These are phyloP conservation scores for Mycena rebaudengoi DNA, from an alignment of 768 basidiomycete genomes.

Conservation along the genomic window DNA sequence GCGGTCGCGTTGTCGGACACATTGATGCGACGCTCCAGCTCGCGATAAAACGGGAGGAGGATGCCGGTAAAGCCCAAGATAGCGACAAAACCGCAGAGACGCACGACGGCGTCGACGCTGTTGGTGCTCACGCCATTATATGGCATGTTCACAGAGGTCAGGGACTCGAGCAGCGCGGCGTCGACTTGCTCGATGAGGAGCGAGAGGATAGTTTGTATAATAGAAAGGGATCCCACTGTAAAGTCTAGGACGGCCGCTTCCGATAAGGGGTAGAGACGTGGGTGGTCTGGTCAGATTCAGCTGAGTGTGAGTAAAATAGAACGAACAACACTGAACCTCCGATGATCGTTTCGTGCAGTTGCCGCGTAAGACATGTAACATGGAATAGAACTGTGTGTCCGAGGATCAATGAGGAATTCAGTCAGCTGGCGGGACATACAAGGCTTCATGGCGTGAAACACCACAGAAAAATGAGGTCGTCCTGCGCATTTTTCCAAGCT, in stretches of 20 bases:
- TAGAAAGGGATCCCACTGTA: conserved; percentile 3
- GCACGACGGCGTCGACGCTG: no score
- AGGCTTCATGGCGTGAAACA: neutral
- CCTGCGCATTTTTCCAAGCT: conserved; percentile 12
- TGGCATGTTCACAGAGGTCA: no score
- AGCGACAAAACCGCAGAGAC: no score
- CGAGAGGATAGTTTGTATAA: neutral
- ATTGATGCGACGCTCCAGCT: no score
- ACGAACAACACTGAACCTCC: conserved; percentile 1
- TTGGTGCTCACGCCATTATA: no score
- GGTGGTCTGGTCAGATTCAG: neutral
- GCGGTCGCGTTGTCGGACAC: no score
- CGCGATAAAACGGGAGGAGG: no score
- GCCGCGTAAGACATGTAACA: conserved; percentile 3
- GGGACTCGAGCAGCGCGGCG: no score
- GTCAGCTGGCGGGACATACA: conserved; percentile 5
- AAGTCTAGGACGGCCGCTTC: conserved; percentile 5
- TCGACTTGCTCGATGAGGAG: neutral
- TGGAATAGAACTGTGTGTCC: conserved; percentile 3
- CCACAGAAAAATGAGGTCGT: no score
- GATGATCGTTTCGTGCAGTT: conserved; percentile 14
- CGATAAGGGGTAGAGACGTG: conserved; percentile 2
- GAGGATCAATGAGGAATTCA: neutral
- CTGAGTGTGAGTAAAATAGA: neutral
- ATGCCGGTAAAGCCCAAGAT: no score